Evolutionary conservation across 306 rosid species (phyloP).

Genomic region (Pyrus pyrifolia): DNA sequence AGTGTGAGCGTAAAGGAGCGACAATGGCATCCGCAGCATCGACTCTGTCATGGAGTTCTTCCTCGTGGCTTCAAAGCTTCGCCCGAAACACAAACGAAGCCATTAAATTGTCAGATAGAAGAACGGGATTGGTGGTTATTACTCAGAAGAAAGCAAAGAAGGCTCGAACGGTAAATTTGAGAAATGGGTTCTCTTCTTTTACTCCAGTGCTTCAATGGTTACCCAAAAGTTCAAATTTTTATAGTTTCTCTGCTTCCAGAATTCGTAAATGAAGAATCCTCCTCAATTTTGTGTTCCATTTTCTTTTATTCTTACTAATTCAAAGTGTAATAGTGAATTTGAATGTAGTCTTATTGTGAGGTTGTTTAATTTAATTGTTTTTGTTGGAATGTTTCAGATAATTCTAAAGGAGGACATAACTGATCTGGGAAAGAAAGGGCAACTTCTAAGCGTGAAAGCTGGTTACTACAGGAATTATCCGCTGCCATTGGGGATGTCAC

Average conservation of each 20-base stretch:
- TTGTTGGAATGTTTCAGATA: slow-evolving; percentile 44
- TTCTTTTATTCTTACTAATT: background rate
- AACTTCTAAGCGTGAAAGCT: slow-evolving; percentile 68
- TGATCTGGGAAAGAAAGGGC: slow-evolving; percentile 64
- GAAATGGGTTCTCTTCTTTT: slow-evolving; percentile 6
- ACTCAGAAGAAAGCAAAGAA: slow-evolving; percentile 81
- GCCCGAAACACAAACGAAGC: slow-evolving; percentile 32
- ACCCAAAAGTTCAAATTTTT: background rate
- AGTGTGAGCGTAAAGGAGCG: background rate
- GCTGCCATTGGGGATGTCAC: slow-evolving; percentile 72
- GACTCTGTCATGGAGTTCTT: slow-evolving; percentile 61
- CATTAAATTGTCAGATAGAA: slow-evolving; percentile 26
- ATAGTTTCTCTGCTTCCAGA: background rate
- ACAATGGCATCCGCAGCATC: slow-evolving; percentile 59
- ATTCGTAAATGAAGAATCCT: background rate
- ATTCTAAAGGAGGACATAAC: slow-evolving; percentile 76
- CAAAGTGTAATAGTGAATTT: background rate
- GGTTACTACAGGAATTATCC: slow-evolving; percentile 78
- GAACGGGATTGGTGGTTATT: slow-evolving; percentile 28
- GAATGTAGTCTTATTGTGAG: background rate
- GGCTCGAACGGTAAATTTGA: slow-evolving; percentile 55
- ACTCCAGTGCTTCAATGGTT: background rate
- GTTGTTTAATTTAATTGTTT: background rate
- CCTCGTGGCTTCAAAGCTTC: slow-evolving; percentile 37
- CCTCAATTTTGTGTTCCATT: background rate